Evolutionary conservation across 257 asterid genomes (phyloP), one percentile per base, ranked within the genome.

Genomic region (Solanum stenotomum): DNA sequence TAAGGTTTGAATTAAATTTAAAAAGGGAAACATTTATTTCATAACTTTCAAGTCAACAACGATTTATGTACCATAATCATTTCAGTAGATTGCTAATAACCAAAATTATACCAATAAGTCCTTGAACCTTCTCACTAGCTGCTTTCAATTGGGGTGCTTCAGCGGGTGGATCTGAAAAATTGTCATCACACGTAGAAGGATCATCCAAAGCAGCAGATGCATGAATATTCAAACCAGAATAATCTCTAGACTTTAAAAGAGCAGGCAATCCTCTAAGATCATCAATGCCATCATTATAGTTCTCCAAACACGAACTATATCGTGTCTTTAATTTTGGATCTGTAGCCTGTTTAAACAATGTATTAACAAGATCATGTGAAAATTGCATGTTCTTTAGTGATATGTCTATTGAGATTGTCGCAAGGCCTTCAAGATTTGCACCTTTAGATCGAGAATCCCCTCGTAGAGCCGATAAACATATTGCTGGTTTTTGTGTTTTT

Each of bases 291-390:
- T 90, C 84, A 2, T 38, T 31, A 25, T 85, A 91, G 8, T 33
- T 65, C 85, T 89, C 91, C 22, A 88, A 14, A 86, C 96, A 93
- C 3, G 94, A 46, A 0, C 23, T 65, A 2, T 70, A 85, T 35
- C 22, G n/a, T 2, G 0, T 71, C 52, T 79, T 83, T 12, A 89
- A 12, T 23, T 4, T 87, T 13, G 87, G 25, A 79, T 84, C 38
- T 4, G 27, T 67, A 1, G 85, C 79, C 5, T 4, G 25, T 2
- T 38, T 59, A 14, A 10, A 35, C 22, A 89, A 88, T 1, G 49
- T 3, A 15, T 10, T 86, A 15, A 40, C 35, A 5, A 90, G 87
- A 0, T 27, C 79, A 11, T 14, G 4, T 1, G 89, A 9, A 0
- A 87, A 18, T 31, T 88, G 89, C 0, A 90, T 90, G 6, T 37